phyloP scores from a whole-genome alignment of 306 rosid species.

The Inga leiocalycina region DNA sequence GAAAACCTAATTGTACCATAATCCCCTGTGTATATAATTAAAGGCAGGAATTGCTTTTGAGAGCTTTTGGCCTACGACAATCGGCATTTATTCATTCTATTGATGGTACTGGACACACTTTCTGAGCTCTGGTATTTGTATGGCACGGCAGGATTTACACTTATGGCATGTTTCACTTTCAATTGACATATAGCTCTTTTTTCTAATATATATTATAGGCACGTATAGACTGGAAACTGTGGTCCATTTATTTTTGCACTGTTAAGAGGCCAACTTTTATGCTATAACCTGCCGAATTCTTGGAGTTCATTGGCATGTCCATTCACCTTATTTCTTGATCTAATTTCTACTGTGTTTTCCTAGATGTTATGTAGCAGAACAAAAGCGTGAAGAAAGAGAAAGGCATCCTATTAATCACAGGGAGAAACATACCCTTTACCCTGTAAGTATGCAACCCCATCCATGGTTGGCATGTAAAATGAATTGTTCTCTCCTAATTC shows the following conservation, averaged over 20 bases:
- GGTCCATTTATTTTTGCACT: not conserved
- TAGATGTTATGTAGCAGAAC: conserved; percentile 88
- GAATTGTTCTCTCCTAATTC: conserved; percentile 13
- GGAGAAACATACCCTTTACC: conserved; percentile 77
- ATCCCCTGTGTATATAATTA: not conserved
- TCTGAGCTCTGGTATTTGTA: not conserved
- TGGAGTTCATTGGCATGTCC: not conserved
- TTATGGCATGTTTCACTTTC: not conserved
- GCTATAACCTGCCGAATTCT: not conserved
- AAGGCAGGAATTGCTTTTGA: not conserved
- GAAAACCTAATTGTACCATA: not conserved
- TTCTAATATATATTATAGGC: not conserved
- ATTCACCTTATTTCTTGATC: not conserved
- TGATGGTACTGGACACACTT: not conserved
- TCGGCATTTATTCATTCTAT: not conserved
- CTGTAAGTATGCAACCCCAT: conserved; percentile 49
- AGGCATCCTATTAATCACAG: conserved; percentile 85
- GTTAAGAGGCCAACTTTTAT: not conserved
- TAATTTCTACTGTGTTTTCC: not conserved
- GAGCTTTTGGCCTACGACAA: not conserved
- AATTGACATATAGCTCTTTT: not conserved
- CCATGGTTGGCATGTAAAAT: conserved; percentile 13
- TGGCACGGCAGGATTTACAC: not conserved
- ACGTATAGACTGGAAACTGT: not conserved
- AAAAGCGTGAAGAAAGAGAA: conserved; percentile 91